A percentile compares a stretch with the other conserved stretches of the same genome.
phyloP scores from a whole-genome alignment of 164 flowering plant genomes.

The Stephania cephalantha region DNA sequence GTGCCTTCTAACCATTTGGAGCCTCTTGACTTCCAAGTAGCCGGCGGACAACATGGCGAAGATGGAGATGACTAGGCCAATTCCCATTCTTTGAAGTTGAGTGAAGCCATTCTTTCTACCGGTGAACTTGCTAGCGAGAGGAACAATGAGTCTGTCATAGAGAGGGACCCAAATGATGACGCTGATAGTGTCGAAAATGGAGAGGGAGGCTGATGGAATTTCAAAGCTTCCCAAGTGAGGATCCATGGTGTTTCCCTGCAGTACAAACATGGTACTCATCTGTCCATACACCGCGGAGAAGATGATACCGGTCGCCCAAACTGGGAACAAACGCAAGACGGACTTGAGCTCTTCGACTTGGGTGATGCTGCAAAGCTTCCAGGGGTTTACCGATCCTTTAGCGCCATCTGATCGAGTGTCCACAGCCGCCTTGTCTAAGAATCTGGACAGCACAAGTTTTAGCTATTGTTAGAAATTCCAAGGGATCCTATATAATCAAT shows the following conservation, averaged over 20 bases:
- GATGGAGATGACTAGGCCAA: slow-evolving; percentile 33
- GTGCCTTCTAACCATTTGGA: slow-evolving; percentile 21
- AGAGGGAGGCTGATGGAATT: slow-evolving; percentile 41
- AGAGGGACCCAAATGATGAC: slow-evolving; percentile 36
- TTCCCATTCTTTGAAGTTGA: slow-evolving; percentile 38
- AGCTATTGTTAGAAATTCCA: not conserved
- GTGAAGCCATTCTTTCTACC: slow-evolving; percentile 31
- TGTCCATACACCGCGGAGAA: slow-evolving; percentile 37
- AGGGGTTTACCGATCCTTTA: slow-evolving; percentile 24
- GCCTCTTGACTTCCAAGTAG: slow-evolving; percentile 26
- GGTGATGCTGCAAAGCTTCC: slow-evolving; percentile 41
- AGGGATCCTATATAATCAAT: too few species aligned
- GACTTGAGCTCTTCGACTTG: slow-evolving; percentile 41
- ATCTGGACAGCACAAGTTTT: slow-evolving; percentile 20
- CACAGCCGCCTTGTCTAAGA: slow-evolving; percentile 42
- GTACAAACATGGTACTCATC: slow-evolving; percentile 39
- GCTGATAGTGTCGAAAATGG: slow-evolving; percentile 35
- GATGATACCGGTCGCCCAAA: slow-evolving; percentile 37
- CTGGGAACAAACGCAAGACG: slow-evolving; percentile 31
- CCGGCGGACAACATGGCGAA: slow-evolving; percentile 35
- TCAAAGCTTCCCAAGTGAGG: slow-evolving; percentile 29
- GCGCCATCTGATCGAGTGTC: slow-evolving; percentile 15
- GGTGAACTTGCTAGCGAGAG: slow-evolving; percentile 23
- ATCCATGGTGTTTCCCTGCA: slow-evolving; percentile 40
- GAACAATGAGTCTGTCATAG: slow-evolving; percentile 24